Conservation (phyloP, 129 eudicot species). For the Tanacetum coccineum region DNA sequence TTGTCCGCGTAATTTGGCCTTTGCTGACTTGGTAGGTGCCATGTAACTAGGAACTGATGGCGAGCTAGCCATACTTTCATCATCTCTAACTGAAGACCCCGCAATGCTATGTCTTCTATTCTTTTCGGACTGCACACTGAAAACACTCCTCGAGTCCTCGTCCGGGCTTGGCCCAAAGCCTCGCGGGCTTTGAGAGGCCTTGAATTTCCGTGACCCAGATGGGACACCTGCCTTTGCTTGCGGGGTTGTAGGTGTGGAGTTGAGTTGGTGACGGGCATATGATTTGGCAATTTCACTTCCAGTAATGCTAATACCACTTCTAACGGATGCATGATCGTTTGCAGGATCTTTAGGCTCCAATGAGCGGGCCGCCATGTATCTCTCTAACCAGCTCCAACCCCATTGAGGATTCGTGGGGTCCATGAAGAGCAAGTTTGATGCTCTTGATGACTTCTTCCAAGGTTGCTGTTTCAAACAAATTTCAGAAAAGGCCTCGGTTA, state of each 20-base stretch:
- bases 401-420: conserved; percentile 96
- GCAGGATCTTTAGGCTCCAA: conserved; percentile 43
- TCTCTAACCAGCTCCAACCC: conserved; percentile 99
- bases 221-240: conserved; percentile 36
- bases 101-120: conserved; percentile 82
- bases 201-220: conserved; percentile 38
- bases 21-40: conserved; percentile 83
- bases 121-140: conserved; percentile 72
- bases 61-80: conserved; percentile 86
- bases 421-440: conserved; percentile 71
- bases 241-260: conserved; percentile 55
- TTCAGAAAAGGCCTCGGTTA: neutral
- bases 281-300: conserved; percentile 77
- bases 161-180: conserved; percentile 50
- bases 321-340: conserved; percentile 48
- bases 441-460: conserved; percentile 70
- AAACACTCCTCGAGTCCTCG: conserved; percentile 56
- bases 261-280: conserved; percentile 77
- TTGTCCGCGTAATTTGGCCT: conserved; percentile 58
- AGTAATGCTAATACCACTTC: conserved; percentile 31
- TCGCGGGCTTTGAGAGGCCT: conserved; percentile 50
- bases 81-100: conserved; percentile 74
- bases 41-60: conserved; percentile 81
- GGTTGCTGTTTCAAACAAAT: conserved; percentile 49
- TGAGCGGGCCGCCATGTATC: conserved; percentile 78